These are phyloP conservation scores for Skeletonema menzelii DNA, from an alignment of 108 stramenopile species.

Conservation along the genomic window DNA sequence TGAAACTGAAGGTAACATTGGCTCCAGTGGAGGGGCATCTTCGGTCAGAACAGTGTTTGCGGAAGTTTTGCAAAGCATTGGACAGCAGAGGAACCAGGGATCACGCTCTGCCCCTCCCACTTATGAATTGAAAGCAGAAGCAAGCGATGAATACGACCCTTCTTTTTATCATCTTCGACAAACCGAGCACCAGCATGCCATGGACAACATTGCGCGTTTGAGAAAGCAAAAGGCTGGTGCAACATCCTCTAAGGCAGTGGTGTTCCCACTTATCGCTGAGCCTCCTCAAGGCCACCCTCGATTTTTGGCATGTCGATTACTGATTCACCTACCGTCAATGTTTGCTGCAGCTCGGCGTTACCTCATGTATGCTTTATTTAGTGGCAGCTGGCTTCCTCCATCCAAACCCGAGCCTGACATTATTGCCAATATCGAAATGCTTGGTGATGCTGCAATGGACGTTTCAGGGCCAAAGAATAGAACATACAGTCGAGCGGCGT, in stretches of 20 bases:
- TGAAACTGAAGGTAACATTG: constrained; percentile 63
- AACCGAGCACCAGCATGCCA: constrained; percentile 93
- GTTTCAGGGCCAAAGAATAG: constrained; percentile 6
- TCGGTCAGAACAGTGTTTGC: constrained; percentile 72
- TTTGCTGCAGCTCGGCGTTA: constrained; percentile 85
- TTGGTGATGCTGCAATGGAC: constrained; percentile 39
- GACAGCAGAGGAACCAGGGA: constrained; percentile 64
- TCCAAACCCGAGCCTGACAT: constrained; percentile 54
- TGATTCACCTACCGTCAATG: constrained; percentile 79
- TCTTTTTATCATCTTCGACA: constrained; percentile 84
- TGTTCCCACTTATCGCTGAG: constrained; percentile 76
- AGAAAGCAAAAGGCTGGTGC: constrained; percentile 67
- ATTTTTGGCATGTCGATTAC: constrained; percentile 75
- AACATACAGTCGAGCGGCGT: constrained; percentile 19
- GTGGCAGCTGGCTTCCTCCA: constrained; percentile 85
- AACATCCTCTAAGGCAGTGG: constrained; percentile 21
- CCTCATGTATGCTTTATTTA: constrained; percentile 83
- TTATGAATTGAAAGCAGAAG: constrained; percentile 78
- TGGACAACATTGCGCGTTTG: constrained; percentile 84
- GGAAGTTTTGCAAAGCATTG: constrained; percentile 71
- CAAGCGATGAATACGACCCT: constrained; percentile 91
- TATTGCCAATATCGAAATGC: constrained; percentile 27
- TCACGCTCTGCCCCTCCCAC: constrained; percentile 74
- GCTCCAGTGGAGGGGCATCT: constrained; percentile 57
- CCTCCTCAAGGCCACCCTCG: constrained; percentile 86